Conservation (phyloP, 2,329 filamentous ascomycete species). For the Juglanconis oblonga region DNA sequence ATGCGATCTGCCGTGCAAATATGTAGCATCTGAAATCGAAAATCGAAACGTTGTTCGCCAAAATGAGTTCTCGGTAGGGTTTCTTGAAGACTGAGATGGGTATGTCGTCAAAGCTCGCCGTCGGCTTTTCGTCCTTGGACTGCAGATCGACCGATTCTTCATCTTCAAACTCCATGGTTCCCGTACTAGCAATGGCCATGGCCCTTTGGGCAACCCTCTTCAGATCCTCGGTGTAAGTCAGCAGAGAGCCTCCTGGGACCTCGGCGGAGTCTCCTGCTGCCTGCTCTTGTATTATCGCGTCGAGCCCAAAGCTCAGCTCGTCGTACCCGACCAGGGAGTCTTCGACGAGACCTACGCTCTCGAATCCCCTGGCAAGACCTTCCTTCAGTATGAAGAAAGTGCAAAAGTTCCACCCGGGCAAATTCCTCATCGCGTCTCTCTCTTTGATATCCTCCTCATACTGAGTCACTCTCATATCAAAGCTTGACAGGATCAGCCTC, state of each 20-base stretch:
- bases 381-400: slow-evolving; percentile 99
- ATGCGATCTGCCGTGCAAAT: slow-evolving; percentile 80
- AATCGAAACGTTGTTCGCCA: slow-evolving; percentile 91
- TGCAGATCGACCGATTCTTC: slow-evolving; percentile 33
- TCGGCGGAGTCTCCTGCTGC: slow-evolving; percentile 54
- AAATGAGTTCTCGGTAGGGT: slow-evolving; percentile 84
- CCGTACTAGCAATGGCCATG: slow-evolving; percentile 33
- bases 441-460: slow-evolving; percentile 98
- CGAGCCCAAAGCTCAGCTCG: slow-evolving; percentile 83
- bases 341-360: slow-evolving; percentile 92
- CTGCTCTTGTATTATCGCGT: slow-evolving; percentile 77
- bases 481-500: slow-evolving; percentile 79
- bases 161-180: slow-evolving; percentile 29
- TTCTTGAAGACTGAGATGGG: slow-evolving; percentile 66
- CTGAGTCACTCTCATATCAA: slow-evolving; percentile 84
- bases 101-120: slow-evolving; percentile 51
- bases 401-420: slow-evolving; percentile 99
- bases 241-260: slow-evolving; percentile 69
- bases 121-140: slow-evolving; percentile 27
- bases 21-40: slow-evolving; percentile 96
- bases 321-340: slow-evolving; percentile 95
- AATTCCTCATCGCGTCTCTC: slow-evolving; percentile 78
- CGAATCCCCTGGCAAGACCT: slow-evolving; percentile 87
- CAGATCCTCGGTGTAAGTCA: slow-evolving; percentile 71
- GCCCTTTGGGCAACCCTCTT: slow-evolving; percentile 56